Percentiles rank a stretch among this genome's conserved stretches.
These are phyloP conservation scores for California macrophylla DNA, from an alignment of 441 rosid genomes.

Conservation along the genomic window DNA sequence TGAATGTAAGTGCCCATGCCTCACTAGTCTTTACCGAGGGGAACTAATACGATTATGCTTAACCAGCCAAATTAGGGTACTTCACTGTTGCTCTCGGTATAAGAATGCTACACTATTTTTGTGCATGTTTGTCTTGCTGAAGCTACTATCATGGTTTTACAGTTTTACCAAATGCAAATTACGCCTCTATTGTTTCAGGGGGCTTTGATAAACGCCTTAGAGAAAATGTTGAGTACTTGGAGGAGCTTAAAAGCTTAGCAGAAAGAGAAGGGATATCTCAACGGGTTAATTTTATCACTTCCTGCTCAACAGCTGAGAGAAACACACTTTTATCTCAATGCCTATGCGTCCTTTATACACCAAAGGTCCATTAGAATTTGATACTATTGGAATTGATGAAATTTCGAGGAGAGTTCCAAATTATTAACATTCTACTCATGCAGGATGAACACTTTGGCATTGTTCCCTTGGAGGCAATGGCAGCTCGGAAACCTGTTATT, in stretches of 20 bases:
- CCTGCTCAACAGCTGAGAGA: constrained; percentile 79
- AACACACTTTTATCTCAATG: constrained; percentile 63
- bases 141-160: not conserved
- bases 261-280: constrained; percentile 49
- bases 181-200: constrained; percentile 33
- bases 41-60: not conserved
- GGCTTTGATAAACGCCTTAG: constrained; percentile 70
- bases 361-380: constrained; percentile 34
- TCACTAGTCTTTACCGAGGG: not conserved
- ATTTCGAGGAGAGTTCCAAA: not conserved
- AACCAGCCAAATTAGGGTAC: not conserved
- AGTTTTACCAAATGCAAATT: not conserved
- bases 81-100: not conserved
- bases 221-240: constrained; percentile 80
- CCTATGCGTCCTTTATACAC: constrained; percentile 74
- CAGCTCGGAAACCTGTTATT: constrained; percentile 72
- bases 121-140: not conserved
- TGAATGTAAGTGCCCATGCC: not conserved
- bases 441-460: constrained; percentile 94
- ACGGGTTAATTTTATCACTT: constrained; percentile 52
- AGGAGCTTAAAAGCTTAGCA: constrained; percentile 60
- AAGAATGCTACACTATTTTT: not conserved
- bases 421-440: constrained; percentile 13
- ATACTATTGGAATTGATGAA: not conserved
- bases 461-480: constrained; percentile 91